These are phyloP conservation scores for Trichoderma orchidacearum DNA, from an alignment of 495 filamentous ascomycete genomes.

Conservation along the genomic window DNA sequence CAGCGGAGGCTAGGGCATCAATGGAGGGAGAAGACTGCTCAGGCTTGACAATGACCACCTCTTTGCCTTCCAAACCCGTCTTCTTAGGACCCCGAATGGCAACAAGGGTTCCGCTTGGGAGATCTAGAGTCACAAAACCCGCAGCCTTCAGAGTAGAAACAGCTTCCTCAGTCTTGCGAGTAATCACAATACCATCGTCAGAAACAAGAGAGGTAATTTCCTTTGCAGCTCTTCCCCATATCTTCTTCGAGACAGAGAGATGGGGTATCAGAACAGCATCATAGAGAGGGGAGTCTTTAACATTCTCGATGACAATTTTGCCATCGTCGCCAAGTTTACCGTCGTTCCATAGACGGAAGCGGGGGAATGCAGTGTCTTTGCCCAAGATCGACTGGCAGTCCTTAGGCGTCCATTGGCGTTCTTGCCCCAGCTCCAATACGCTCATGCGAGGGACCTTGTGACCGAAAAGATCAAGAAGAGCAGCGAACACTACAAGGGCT, in stretches of 20 bases:
- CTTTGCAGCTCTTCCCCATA: background rate
- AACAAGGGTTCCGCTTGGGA: slow-evolving; percentile 1
- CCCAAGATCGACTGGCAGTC: slow-evolving; percentile 4
- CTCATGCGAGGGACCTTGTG: slow-evolving; percentile 13
- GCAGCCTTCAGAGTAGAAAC: background rate
- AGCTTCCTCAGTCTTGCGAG: slow-evolving; percentile 5
- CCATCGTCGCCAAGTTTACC: slow-evolving; percentile 1
- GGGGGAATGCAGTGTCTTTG: slow-evolving; percentile 8
- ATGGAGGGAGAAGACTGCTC: background rate
- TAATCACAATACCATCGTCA: slow-evolving; percentile 5
- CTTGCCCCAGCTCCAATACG: slow-evolving; percentile 6
- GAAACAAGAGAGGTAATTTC: background rate
- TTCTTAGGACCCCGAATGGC: background rate
- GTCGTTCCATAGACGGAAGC: slow-evolving; percentile 1
- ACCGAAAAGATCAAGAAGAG: slow-evolving; percentile 10
- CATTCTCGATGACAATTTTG: background rate
- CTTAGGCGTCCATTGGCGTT: background rate
- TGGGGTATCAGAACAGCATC: slow-evolving; percentile 8
- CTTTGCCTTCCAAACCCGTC: background rate
- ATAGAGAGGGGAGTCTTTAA: background rate
- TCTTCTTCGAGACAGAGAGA: background rate
- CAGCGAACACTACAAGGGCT: slow-evolving; percentile 4
- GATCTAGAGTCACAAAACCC: background rate
- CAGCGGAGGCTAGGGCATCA: background rate
- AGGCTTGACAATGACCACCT: slow-evolving; percentile 5